Evolutionary conservation across 192 early-diverging fungal species (phyloP).

Genomic region (Entomortierella parvispora): DNA sequence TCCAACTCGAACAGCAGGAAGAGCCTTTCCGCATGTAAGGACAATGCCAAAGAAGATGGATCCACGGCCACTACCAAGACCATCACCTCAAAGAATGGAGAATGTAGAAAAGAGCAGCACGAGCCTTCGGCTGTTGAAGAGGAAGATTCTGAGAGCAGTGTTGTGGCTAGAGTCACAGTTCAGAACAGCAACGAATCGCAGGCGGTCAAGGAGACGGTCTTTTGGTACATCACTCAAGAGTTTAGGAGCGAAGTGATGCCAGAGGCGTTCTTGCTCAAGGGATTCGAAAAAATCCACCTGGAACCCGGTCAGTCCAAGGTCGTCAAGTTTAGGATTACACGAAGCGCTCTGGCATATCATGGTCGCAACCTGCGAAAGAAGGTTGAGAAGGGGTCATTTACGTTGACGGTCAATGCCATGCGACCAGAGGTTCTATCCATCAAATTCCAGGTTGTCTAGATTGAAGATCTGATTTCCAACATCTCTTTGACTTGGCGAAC

Average conservation of each 20-base stretch:
- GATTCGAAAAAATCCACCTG: slow-evolving; percentile 60
- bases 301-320: slow-evolving; percentile 54
- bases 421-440: slow-evolving; percentile 27
- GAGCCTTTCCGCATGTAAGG: too few species aligned
- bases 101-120: not conserved
- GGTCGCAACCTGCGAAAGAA: slow-evolving; percentile 15
- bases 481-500: too few species aligned
- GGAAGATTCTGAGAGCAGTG: slow-evolving; percentile 1
- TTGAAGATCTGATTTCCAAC: too few species aligned
- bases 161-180: slow-evolving; percentile 47
- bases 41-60: too few species aligned
- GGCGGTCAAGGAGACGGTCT: slow-evolving; percentile 63
- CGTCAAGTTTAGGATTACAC: slow-evolving; percentile 52
- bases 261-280: slow-evolving; percentile 62
- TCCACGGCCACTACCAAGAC: too few species aligned
- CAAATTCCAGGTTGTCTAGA: slow-evolving; percentile 42
- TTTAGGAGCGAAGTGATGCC: slow-evolving; percentile 61
- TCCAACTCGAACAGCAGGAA: not conserved
- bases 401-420: slow-evolving; percentile 53
- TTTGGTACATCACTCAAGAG: slow-evolving; percentile 67
- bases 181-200: slow-evolving; percentile 55
- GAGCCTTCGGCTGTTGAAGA: not conserved
- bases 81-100: not conserved
- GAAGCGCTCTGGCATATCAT: slow-evolving; percentile 40
- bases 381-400: slow-evolving; percentile 37